A percentile compares a stretch with the other conserved stretches of the same genome.
Conservation (phyloP, 179 eudicot species). For the Beta corolliflora region DNA sequence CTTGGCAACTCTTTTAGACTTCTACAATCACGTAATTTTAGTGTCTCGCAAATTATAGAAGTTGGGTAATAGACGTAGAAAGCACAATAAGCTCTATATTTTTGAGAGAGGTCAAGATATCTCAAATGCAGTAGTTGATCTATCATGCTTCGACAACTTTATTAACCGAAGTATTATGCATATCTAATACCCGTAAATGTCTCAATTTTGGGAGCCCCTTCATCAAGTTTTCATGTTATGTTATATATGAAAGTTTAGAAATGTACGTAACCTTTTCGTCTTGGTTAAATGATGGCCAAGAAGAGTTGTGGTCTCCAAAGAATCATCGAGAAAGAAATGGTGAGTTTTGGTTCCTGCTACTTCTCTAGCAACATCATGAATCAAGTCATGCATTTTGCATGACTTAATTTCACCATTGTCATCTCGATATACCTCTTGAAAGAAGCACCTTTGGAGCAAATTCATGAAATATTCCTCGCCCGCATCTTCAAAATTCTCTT, state of each 20-base stretch:
- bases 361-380: constrained; percentile 39
- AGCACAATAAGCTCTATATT: not conserved
- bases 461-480: constrained; percentile 37
- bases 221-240: not conserved
- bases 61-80: not conserved
- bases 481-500: constrained; percentile 27
- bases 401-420: constrained; percentile 14
- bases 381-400: constrained; percentile 40
- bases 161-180: accelerated
- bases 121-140: constrained; percentile 22
- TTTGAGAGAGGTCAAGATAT: constrained; percentile 10
- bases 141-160: not conserved
- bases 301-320: not conserved
- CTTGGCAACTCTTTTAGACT: too few species aligned
- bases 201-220: not conserved
- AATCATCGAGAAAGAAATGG: not conserved
- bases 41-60: too few species aligned
- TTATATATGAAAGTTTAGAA: not conserved
- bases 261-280: not conserved
- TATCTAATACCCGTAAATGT: constrained; percentile 8
- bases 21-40: too few species aligned
- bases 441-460: constrained; percentile 38
- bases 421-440: constrained; percentile 34
- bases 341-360: constrained; percentile 11
- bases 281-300: not conserved